A percentile compares a stretch with the other conserved stretches of the same genome.
Evolutionary conservation across 768 basidiomycete genomes (phyloP).

Genomic region (Mycena capillaripes): DNA sequence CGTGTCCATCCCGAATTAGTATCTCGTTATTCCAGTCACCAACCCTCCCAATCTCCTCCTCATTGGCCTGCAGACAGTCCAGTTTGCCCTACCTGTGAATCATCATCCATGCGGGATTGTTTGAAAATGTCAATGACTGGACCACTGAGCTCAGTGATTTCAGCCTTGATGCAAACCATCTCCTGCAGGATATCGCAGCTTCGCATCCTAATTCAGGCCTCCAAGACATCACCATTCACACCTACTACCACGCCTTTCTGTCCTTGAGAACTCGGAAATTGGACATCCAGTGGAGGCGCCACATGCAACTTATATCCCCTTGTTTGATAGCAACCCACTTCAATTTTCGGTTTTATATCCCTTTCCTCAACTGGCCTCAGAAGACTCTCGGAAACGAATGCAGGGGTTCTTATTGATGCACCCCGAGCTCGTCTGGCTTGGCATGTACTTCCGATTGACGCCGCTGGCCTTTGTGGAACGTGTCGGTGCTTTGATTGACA

Average conservation of each 20-base stretch:
- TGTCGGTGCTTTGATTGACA: neutral
- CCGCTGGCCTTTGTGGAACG: conserved; percentile 2
- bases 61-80: no score
- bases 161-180: no score
- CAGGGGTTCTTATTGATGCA: conserved; percentile 13
- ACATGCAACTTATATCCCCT: neutral
- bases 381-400: neutral
- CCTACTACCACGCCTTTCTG: neutral
- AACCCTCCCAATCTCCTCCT: no score
- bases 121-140: neutral
- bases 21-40: no score
- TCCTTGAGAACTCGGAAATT: neutral
- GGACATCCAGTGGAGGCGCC: neutral
- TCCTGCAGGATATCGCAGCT: no score
- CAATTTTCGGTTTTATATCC: neutral
- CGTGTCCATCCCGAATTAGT: no score
- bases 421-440: conserved; percentile 10
- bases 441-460: neutral
- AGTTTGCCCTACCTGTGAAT: no score
- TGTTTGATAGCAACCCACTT: neutral
- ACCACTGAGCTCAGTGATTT: neutral
- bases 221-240: conserved; percentile 7
- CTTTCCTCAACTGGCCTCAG: neutral
- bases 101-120: no score
- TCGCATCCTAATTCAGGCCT: neutral